These are phyloP conservation scores for Magnolia kwangsiensis DNA, from an alignment of 164 flowering plant genomes.

Conservation along the genomic window DNA sequence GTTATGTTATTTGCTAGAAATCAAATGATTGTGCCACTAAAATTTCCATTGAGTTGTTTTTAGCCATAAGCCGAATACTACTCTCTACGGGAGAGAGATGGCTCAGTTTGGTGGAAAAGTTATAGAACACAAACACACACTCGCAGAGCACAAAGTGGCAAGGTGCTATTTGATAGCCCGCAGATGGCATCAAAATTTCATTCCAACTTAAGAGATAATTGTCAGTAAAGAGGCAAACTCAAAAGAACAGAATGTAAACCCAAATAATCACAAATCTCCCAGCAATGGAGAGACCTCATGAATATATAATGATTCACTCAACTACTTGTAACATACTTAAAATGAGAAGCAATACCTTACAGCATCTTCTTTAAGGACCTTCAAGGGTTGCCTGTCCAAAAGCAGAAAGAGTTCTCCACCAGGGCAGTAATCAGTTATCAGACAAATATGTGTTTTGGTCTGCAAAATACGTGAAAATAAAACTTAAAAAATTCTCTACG, in stretches of 20 bases:
- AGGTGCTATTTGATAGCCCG: too few relatives aligned
- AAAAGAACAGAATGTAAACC: neutral
- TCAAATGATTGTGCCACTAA: too few relatives aligned
- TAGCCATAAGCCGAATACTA: too few relatives aligned
- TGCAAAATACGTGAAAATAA: slow-evolving; percentile 33
- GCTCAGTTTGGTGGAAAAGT: too few relatives aligned
- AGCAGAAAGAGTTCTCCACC: slow-evolving; percentile 98
- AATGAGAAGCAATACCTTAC: slow-evolving; percentile 54
- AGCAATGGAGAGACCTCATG: neutral
- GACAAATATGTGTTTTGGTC: slow-evolving; percentile 90
- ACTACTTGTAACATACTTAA: slow-evolving; percentile 6
- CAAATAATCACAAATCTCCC: neutral
- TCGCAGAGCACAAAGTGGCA: too few relatives aligned
- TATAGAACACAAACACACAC: too few relatives aligned
- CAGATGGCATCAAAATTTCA: too few relatives aligned
- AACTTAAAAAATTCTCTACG: neutral
- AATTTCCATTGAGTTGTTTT: too few relatives aligned
- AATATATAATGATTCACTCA: neutral
- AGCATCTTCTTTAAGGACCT: slow-evolving; percentile 93
- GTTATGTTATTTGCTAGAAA: too few relatives aligned
- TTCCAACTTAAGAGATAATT: too few relatives aligned
- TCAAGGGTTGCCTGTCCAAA: slow-evolving; percentile 77
- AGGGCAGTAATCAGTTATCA: slow-evolving; percentile 88
- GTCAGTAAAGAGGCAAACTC: too few relatives aligned
- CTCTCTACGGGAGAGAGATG: too few relatives aligned